Base-by-base conservation (phyloP, 352 stramenopile species). In the Pythium brassicae region DNA sequence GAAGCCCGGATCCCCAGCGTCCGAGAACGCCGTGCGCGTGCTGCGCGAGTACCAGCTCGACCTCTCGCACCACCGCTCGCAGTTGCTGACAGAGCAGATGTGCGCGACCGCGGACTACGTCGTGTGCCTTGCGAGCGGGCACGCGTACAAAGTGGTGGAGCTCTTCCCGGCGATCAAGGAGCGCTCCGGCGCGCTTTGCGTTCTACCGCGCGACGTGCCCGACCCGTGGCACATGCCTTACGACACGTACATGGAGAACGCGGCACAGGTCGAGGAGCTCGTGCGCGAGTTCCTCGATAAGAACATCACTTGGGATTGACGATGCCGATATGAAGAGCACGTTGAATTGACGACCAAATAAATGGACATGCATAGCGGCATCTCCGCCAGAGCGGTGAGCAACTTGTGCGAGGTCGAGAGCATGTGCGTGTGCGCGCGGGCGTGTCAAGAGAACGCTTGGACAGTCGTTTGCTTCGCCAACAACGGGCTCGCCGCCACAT, bases 201-300 rank as follows among this genome's bases (percentile, higher is more conserved):
- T 69, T 51, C 71, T 89, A 32, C 70, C 75, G 22, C 63, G 73
- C 34, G 82, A 92, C 66, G 66, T 92, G 26, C 82, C 79, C 4
- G 82, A 92, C 53, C 82, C 82, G 44, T 92, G 82, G 82, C 78
- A 87, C 74, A 92, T 92, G 82, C 70, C 76, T 26, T 89, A 89
- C 61, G 77, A 86, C 60, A 89, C 75, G 17, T 92, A 92, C 66
- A 87, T 89, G 76, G 72, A 89, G 59, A 89, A 78, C 44, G 71
- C 85, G n/a, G 76, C 78, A 37, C 73, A 85, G 59, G 78, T 83
- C 57, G 81, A 92, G 52, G 77, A 88, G 62, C 74, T 86, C 53
- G 83, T 82, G 42, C 75, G 78, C 39, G 81, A 89, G 55, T 92
- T 92, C 53, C 78, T 92, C 23, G 76, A 84, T 37, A 80, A 66